Evolutionary conservation across 805 yeast species (phyloP).

Genomic region (Naumovozyma castellii): DNA sequence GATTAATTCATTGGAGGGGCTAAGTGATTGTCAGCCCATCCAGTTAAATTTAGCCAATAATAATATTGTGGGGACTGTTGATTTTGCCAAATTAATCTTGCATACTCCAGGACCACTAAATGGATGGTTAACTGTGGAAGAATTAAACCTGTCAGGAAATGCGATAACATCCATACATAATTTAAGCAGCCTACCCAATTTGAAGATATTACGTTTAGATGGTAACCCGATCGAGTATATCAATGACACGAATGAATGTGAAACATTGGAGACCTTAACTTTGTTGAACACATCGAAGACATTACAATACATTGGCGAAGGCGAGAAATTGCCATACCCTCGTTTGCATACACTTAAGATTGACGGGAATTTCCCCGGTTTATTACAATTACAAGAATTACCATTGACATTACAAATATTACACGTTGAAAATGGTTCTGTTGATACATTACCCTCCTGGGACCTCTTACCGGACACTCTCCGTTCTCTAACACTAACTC

Average conservation of each 20-base stretch:
- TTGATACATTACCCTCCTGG: conserved; percentile 7
- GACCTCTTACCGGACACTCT: conserved; percentile 7
- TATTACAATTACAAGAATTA: conserved; percentile 1
- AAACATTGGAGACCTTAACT: neutral
- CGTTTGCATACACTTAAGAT: neutral
- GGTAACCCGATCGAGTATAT: conserved; percentile 16
- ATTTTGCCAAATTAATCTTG: conserved; percentile 16
- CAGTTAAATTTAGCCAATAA: conserved; percentile 17
- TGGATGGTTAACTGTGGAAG: conserved; percentile 17
- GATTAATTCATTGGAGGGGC: conserved; percentile 14
- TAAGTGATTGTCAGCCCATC: conserved; percentile 11
- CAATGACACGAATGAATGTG: neutral
- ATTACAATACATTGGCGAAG: neutral
- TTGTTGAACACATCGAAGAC: neutral
- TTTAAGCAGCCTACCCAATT: conserved; percentile 10
- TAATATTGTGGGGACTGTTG: conserved; percentile 16
- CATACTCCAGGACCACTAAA: conserved; percentile 5
- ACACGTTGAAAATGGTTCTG: conserved; percentile 5
- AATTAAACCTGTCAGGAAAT: conserved; percentile 19
- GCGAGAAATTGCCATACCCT: neutral
- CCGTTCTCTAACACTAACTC: conserved; percentile 5
- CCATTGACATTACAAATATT: conserved; percentile 2
- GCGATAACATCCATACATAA: conserved; percentile 16
- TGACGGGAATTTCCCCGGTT: conserved; percentile 3
- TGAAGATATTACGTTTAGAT: conserved; percentile 16